Evolutionary conservation across 805 yeast species (phyloP), one percentile per base, ranked within the genome.

Genomic region (Starmera quercuum): DNA sequence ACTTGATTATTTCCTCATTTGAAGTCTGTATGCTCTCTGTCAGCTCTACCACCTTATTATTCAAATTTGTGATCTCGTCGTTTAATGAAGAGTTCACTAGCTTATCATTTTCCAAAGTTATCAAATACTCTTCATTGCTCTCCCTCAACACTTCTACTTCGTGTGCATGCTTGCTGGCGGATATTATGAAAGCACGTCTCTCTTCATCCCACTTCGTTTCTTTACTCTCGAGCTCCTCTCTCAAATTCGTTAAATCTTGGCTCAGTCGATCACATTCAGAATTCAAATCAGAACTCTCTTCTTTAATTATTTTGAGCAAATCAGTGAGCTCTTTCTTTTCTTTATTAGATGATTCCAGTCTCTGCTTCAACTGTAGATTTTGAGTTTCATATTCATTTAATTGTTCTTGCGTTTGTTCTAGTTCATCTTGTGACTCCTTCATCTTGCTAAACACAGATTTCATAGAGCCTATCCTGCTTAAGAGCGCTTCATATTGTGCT

Each of bases 401-500:
- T 41, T 72, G 73, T 13, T 66, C 71, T 42, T 73, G 72, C 1
- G 72, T 64, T 5, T 59, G 61, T 27, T 72, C 84, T 14, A 83
- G 59, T 44, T 81, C 83, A 3, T 54, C 58, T 48, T 82, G 80
- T 0, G 85, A 63, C 37, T 73, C 80, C 49, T 82, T 79, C 84
- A 82, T 80, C 42, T 83, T 82, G 26, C 61, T 66, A 54, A 83
- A 83, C 2, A 83, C 70, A 1, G 78, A 61, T 44, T 81, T 83
- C 90, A 83, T 82, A 3, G 83, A 72, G 1, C 85, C 72, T 13
- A 83, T 53, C 51, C 80, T 68, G 41, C 73, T 73, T 38, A 83
- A 54, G 21, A 83, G 56, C 5, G 71, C 63, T 39, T 80, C 79
- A 47, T 82, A 80, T 41, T 76, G 75, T 2, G 66, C 61, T 44